Evolutionary conservation across 371 early-diverging fungal genomes (phyloP).

Genomic region (Rhizopus sp.): DNA sequence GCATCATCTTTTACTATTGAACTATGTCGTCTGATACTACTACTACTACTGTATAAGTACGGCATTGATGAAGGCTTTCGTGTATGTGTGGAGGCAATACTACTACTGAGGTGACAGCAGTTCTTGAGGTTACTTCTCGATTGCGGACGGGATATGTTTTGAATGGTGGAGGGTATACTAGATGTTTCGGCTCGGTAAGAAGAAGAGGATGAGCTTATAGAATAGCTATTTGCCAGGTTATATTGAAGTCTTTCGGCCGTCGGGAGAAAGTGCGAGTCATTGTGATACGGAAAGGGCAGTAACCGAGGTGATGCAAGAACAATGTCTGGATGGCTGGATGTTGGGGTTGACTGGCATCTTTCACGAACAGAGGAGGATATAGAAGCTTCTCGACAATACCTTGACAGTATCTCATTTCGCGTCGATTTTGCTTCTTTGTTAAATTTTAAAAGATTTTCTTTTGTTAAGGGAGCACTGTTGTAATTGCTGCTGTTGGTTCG

Average conservation of each 20-base stretch:
- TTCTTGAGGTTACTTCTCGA: slow-evolving; percentile 2
- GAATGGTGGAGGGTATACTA: slow-evolving; percentile 11
- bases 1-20: slow-evolving; percentile 1
- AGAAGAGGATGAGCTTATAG: background rate
- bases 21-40: background rate
- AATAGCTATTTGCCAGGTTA: background rate
- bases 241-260: slow-evolving; percentile 30
- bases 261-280: slow-evolving; percentile 41
- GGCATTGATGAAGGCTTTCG: too few species aligned
- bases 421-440: background rate
- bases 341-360: slow-evolving; percentile 5
- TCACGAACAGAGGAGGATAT: background rate
- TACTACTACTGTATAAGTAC: background rate
- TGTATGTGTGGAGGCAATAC: slow-evolving; percentile 1
- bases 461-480: slow-evolving; percentile 13
- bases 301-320: slow-evolving; percentile 30
- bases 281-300: slow-evolving; percentile 49
- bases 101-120: slow-evolving; percentile 2
- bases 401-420: slow-evolving; percentile 14
- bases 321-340: slow-evolving; percentile 13
- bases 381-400: slow-evolving; percentile 1
- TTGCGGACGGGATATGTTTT: slow-evolving; percentile 7
- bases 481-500: background rate
- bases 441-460: slow-evolving; percentile 15
- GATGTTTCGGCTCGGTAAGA: slow-evolving; percentile 15